Conservation (phyloP, 495 filamentous ascomycete species). For the Neurospora sp. region DNA sequence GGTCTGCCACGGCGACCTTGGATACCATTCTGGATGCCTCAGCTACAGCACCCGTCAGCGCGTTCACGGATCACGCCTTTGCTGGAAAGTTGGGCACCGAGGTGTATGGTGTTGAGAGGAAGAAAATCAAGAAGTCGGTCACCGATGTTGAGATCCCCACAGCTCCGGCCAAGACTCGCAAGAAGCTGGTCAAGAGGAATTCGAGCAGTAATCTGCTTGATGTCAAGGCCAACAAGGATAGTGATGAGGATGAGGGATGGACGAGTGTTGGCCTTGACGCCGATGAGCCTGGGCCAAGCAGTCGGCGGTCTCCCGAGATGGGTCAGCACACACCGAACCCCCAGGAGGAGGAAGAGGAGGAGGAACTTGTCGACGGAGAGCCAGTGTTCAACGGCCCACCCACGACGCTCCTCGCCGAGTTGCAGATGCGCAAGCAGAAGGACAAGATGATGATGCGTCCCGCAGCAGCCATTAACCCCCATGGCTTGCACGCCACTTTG, state of each 20-base stretch:
- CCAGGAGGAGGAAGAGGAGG: constrained; percentile 18
- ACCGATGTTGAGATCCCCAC: constrained; percentile 1
- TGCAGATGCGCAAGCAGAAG: constrained; percentile 80
- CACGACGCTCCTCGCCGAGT: constrained; percentile 83
- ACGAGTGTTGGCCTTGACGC: constrained; percentile 4
- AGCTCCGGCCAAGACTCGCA: constrained; percentile 7
- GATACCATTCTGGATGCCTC: constrained; percentile 96
- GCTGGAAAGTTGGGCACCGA: constrained; percentile 61
- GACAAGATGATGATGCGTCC: constrained; percentile 67
- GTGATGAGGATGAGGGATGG: constrained; percentile 10
- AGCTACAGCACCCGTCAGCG: constrained; percentile 78
- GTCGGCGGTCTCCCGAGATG: neutral
- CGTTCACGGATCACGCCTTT: constrained; percentile 88
- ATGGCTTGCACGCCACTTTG: constrained; percentile 79
- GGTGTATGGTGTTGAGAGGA: constrained; percentile 48
- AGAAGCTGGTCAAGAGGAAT: constrained; percentile 15
- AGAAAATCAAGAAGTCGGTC: constrained; percentile 23
- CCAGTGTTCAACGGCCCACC: constrained; percentile 55
- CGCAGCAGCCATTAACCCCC: constrained; percentile 52
- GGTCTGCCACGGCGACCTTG: constrained; percentile 78
- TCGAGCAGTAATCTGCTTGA: constrained; percentile 10
- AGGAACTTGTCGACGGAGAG: constrained; percentile 31
- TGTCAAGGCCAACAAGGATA: constrained; percentile 2
- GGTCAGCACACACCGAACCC: constrained; percentile 6
- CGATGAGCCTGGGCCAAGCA: neutral